Conservation (phyloP, 169 alveolate species). For the Eimeria acervulina region DNA sequence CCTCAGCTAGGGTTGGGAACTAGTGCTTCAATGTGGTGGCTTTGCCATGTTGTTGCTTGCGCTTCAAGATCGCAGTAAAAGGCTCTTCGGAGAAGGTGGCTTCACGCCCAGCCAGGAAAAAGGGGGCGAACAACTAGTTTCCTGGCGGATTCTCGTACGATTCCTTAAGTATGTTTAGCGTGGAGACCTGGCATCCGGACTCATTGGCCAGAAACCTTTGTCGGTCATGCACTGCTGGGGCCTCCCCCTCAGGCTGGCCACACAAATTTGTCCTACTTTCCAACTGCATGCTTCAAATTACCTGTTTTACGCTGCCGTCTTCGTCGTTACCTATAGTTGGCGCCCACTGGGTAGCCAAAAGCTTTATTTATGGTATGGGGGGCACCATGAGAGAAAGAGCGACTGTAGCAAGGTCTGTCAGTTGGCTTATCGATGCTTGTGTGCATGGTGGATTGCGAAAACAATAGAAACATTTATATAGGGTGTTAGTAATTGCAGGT, state of each 20-base stretch:
- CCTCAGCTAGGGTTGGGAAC: too few species aligned
- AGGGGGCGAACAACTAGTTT: not conserved
- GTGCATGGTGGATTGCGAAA: too few species aligned
- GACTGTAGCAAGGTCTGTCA: not conserved
- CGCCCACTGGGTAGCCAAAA: too few species aligned
- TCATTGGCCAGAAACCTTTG: not conserved
- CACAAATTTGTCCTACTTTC: not conserved
- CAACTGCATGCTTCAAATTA: not conserved
- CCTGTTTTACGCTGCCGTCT: too few species aligned
- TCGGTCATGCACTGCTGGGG: not conserved
- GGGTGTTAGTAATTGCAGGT: not conserved
- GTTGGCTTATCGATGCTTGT: too few species aligned
- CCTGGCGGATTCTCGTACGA: not conserved
- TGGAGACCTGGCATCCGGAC: not conserved
- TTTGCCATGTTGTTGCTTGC: too few species aligned
- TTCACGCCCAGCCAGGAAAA: too few species aligned
- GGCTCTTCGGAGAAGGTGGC: too few species aligned
- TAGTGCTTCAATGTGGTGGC: too few species aligned
- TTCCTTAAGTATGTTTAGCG: not conserved
- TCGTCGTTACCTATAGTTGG: too few species aligned
- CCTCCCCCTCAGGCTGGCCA: not conserved
- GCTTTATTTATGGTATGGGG: not conserved
- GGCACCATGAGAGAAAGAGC: not conserved
- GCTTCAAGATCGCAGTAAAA: too few species aligned
- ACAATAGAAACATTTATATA: too few species aligned